A percentile compares a stretch with the other conserved stretches of the same genome.
These are phyloP conservation scores for Dictyostelium intermedium DNA, from an alignment of 78 protist species.

Conservation along the genomic window DNA sequence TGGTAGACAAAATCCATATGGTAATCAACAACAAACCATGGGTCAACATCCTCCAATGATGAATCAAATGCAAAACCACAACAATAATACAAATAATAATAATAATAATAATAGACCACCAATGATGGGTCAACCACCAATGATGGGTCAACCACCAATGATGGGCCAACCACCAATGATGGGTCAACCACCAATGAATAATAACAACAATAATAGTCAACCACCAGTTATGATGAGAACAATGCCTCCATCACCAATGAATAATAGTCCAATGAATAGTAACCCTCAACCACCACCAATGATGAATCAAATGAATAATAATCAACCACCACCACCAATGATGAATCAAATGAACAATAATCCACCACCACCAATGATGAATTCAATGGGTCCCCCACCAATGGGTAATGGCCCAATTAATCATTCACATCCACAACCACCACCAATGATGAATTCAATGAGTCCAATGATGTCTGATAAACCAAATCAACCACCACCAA, in stretches of 20 bases:
- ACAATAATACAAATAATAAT: background rate
- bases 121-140: background rate
- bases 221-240: background rate
- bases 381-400: conserved; percentile 3
- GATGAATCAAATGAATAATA: background rate
- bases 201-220: background rate
- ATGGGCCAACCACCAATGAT: background rate
- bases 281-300: background rate
- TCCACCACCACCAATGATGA: conserved; percentile 19
- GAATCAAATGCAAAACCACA: background rate
- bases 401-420: background rate
- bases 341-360: background rate
- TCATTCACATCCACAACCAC: conserved; percentile 53
- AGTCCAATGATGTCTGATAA: background rate
- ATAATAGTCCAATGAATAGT: background rate
- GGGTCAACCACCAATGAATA: background rate
- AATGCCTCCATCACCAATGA: background rate
- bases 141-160: background rate
- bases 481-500: conserved; percentile 2
- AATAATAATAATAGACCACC: background rate
- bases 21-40: background rate
- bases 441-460: background rate
- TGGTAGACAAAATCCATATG: background rate
- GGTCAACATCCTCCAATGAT: conserved; percentile 4
- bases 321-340: conserved; percentile 32